These are phyloP conservation scores for Prinsepia uniflora DNA, from an alignment of 306 rosid species.

Conservation along the genomic window DNA sequence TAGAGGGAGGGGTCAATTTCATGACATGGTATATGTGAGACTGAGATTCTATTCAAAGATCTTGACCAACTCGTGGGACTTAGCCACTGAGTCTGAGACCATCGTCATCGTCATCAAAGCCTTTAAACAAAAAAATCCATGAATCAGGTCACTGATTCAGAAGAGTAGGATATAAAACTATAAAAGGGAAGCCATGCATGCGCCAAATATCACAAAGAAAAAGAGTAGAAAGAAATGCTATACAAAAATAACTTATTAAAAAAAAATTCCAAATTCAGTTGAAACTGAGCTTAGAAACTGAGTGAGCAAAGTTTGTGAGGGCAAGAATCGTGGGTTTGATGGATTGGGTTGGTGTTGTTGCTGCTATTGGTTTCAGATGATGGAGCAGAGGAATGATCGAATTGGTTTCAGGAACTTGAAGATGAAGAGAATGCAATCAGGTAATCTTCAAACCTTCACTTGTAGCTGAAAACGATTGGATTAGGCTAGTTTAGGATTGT, in stretches of 20 bases:
- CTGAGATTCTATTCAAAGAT: constrained; percentile 31
- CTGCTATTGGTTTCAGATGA: no score
- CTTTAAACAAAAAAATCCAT: background rate
- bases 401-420: no score
- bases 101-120: background rate
- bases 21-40: constrained; percentile 9
- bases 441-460: no score
- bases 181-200: background rate
- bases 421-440: no score
- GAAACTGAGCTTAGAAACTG: background rate
- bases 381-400: no score
- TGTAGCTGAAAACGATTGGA: no score
- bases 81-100: no score
- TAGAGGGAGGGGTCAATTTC: constrained; percentile 11
- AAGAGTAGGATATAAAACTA: background rate
- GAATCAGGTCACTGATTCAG: constrained; percentile 1
- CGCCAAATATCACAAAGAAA: background rate
- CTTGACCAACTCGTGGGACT: background rate
- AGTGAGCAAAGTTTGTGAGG: constrained; percentile 2
- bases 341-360: constrained; percentile 20
- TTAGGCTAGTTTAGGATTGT: no score
- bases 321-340: constrained; percentile 20
- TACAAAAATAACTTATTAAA: background rate
- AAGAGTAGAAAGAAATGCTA: background rate
- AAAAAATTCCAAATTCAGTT: background rate